Evolutionary conservation across 2,329 filamentous ascomycete genomes (phyloP), one percentile per base, ranked within the genome.

Genomic region (Metarhizium album): DNA sequence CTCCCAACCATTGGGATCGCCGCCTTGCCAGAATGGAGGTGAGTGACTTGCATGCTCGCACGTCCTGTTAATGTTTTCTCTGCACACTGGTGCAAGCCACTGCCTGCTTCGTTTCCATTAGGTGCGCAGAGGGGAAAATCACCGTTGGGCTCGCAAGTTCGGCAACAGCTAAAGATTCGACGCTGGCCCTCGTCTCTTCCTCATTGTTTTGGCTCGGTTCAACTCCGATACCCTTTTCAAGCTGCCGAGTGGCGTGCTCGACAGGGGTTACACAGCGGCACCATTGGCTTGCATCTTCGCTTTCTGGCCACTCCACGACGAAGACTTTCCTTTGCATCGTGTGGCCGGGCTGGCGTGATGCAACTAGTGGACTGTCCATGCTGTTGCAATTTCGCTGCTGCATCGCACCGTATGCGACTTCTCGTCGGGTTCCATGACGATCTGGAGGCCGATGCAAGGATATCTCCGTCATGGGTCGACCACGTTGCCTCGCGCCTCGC

Each of bases 11-110:
- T 43, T 24, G 9, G 40, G 20, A 43, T 20, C 11, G 16, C 23
- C 18, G n/a, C 20, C 38, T 47, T 20, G 48, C 37, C 46, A 48
- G 38, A 29, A 52, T 49, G 43, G 52, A 55, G 54, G 54, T 55
- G 46, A 52, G 54, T 49, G 42, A 35, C 22, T 31, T 20, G 11
- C 31, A 40, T 48, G 23, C 35, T 52, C 16, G 23, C 7, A 40
- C 11, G 13, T 38, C 35, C n/a, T 22, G n/a, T 16, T 14, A 11
- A 4, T 9, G 5, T 18, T 20, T 22, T 40, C 18, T 18, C 4
- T 20, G 20, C n/a, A 6, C 37, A 20, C 18, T 43, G 27, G 29
- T 49, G 46, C 33, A 42, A n/a, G 33, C 18, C 46, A 27, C 29
- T 22, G 11, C 3, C 4, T 20, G 31, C 22, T 42, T 14, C 24